Percentiles rank a stretch among this genome's conserved stretches.
Evolutionary conservation across 208 protist genomes (phyloP).

Genomic region (Trypanosoma grayi): DNA sequence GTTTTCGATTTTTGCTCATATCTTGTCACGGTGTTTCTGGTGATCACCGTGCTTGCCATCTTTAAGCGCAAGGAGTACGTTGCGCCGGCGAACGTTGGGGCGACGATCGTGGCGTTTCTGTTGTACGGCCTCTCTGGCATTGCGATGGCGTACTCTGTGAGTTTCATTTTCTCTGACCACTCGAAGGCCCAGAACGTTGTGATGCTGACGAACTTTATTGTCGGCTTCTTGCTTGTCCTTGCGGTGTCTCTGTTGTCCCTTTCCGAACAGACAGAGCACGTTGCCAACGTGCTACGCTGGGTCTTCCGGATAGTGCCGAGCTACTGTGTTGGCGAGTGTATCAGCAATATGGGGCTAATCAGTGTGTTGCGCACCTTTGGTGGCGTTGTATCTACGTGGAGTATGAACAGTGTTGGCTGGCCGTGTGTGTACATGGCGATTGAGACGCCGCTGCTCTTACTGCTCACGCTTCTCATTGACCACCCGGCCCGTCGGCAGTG

Average conservation of each 20-base stretch:
- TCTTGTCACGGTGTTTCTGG: slow-evolving; percentile 55
- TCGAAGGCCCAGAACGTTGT: slow-evolving; percentile 64
- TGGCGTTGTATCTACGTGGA: too few species aligned
- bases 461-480: slow-evolving; percentile 69
- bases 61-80: slow-evolving; percentile 70
- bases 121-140: slow-evolving; percentile 65
- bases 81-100: slow-evolving; percentile 27
- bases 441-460: slow-evolving; percentile 49
- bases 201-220: slow-evolving; percentile 73
- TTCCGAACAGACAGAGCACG: slow-evolving; percentile 37
- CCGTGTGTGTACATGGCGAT: slow-evolving; percentile 61
- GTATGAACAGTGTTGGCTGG: slow-evolving; percentile 45
- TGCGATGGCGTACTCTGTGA: slow-evolving; percentile 55
- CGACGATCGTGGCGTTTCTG: slow-evolving; percentile 54
- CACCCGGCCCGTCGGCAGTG: slow-evolving; percentile 44
- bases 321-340: slow-evolving; percentile 77
- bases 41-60: slow-evolving; percentile 53
- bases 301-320: slow-evolving; percentile 68
- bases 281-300: slow-evolving; percentile 37
- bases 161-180: slow-evolving; percentile 66
- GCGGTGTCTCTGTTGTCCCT: slow-evolving; percentile 46
- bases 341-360: too few species aligned
- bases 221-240: slow-evolving; percentile 71
- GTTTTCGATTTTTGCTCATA: slow-evolving; percentile 69
- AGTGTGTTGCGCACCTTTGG: too few species aligned